These are phyloP conservation scores for Penicillium pulvis DNA, from an alignment of 495 filamentous ascomycete genomes.

Conservation along the genomic window DNA sequence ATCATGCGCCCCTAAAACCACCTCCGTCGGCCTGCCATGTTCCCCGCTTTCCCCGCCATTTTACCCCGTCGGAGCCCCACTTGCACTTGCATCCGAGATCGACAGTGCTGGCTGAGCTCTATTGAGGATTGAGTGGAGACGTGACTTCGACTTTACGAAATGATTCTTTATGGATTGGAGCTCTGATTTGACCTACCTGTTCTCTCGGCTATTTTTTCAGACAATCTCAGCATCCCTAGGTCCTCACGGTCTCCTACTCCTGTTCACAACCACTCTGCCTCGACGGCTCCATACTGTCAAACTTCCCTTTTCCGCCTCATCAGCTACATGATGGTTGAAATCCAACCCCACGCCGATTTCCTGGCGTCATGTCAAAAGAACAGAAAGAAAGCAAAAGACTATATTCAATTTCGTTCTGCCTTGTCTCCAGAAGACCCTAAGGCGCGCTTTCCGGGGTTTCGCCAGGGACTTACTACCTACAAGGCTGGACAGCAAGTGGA, in stretches of 20 bases:
- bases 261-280: too few relatives aligned
- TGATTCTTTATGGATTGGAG: neutral
- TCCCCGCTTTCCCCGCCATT: neutral
- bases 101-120: neutral
- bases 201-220: too few relatives aligned
- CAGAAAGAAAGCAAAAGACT: neutral
- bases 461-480: neutral
- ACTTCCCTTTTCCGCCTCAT: neutral
- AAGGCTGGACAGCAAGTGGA: neutral
- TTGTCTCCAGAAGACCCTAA: neutral
- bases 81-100: neutral
- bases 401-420: neutral
- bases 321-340: neutral
- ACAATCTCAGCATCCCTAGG: too few relatives aligned
- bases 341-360: neutral
- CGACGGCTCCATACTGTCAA: neutral
- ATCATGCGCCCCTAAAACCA: neutral
- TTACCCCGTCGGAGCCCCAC: neutral
- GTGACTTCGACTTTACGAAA: neutral
- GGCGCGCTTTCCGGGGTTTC: neutral
- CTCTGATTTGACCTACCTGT: too few relatives aligned
- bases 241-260: too few relatives aligned
- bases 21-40: too few relatives aligned
- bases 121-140: neutral
- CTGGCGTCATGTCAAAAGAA: neutral